Percentiles rank a stretch among this genome's conserved stretches.
These are phyloP conservation scores for Podila epicladia DNA, from an alignment of 192 early-diverging fungal genomes.

Conservation along the genomic window DNA sequence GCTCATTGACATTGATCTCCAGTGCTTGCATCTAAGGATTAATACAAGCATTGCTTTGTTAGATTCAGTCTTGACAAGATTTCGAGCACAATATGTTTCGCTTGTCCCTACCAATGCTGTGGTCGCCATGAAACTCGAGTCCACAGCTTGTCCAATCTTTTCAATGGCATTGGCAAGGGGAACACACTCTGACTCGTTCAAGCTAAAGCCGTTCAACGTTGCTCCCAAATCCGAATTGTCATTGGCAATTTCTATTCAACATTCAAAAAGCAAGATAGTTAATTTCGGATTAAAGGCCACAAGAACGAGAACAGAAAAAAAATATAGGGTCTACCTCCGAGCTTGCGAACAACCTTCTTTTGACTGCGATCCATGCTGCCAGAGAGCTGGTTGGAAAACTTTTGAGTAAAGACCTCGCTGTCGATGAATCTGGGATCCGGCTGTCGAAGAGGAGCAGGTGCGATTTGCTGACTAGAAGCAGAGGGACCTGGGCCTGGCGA, in stretches of 20 bases:
- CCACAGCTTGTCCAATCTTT: conserved; percentile 91
- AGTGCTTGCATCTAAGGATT: conserved; percentile 61
- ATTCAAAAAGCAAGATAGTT: background rate
- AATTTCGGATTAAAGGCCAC: background rate
- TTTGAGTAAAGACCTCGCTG: conserved; percentile 92
- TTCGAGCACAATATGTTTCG: background rate
- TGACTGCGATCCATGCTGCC: conserved; percentile 79
- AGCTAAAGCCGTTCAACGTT: conserved; percentile 93
- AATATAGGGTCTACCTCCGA: conserved; percentile 55
- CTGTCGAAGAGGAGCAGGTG: conserved; percentile 67
- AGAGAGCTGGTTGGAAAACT: conserved; percentile 83
- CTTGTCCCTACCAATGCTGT: conserved; percentile 66
- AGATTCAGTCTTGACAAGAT: background rate
- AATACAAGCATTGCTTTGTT: background rate
- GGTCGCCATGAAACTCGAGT: conserved; percentile 82
- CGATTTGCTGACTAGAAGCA: conserved; percentile 6
- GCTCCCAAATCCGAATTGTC: conserved; percentile 92
- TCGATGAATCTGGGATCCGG: conserved; percentile 88
- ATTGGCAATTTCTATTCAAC: conserved; percentile 69
- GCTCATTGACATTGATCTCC: conserved; percentile 85
- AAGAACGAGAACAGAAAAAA: background rate
- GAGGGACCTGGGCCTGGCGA: conserved; percentile 51
- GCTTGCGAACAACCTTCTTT: conserved; percentile 74
- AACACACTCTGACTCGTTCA: conserved; percentile 72
- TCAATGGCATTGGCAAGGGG: conserved; percentile 89